Conservation (phyloP, 2,329 filamentous ascomycete species). For the Blastomyces emzantsi region DNA sequence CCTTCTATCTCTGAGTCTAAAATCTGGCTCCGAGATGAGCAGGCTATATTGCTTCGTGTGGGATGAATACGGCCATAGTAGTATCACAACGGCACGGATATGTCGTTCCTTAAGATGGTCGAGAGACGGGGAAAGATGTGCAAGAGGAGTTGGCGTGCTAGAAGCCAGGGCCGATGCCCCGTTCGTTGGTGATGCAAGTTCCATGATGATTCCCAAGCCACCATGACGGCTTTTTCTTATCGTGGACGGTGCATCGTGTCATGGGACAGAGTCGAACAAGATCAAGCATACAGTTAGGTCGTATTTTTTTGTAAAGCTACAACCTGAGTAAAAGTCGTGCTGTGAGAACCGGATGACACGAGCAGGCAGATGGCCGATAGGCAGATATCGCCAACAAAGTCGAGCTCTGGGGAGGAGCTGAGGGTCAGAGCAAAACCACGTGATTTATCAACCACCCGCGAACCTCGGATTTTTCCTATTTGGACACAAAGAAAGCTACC, state of each 20-base stretch:
- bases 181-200: constrained; percentile 13
- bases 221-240: neutral
- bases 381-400: too few relatives aligned
- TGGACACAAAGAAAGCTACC: too few relatives aligned
- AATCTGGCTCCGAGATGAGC: constrained; percentile 74
- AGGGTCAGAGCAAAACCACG: too few relatives aligned
- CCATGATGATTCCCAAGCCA: neutral
- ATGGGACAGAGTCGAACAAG: neutral
- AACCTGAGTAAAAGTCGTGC: neutral
- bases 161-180: constrained; percentile 17
- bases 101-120: constrained; percentile 23
- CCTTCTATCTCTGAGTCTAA: constrained; percentile 63
- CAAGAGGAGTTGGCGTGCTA: constrained; percentile 30
- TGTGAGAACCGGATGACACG: neutral
- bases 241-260: neutral
- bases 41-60: constrained; percentile 65
- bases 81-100: constrained; percentile 65
- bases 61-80: constrained; percentile 87
- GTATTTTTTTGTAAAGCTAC: neutral
- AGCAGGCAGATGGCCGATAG: neutral
- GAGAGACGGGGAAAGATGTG: constrained; percentile 32
- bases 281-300: neutral
- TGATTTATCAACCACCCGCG: too few relatives aligned
- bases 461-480: too few relatives aligned
- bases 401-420: too few relatives aligned